A percentile compares a stretch with the other conserved stretches of the same genome.
phyloP scores from a whole-genome alignment of 495 filamentous ascomycete species.

The Aspergillus nanangensis region DNA sequence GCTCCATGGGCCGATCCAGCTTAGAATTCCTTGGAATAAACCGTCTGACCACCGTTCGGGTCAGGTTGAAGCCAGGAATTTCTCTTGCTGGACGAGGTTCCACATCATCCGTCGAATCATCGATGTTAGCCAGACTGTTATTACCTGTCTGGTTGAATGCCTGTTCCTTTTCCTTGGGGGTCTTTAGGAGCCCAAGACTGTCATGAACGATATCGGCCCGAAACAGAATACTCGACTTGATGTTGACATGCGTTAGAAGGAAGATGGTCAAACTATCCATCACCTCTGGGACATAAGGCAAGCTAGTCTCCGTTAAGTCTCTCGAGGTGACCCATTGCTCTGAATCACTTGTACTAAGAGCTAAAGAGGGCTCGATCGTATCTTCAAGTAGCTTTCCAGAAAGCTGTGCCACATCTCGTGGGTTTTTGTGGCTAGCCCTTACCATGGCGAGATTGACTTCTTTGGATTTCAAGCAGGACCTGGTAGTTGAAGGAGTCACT shows the following conservation, averaged over 20 bases:
- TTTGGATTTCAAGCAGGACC: too few relatives aligned
- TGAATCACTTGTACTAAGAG: conserved; percentile 6
- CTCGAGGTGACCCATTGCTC: conserved; percentile 31
- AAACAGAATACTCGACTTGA: conserved; percentile 78
- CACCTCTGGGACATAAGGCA: conserved; percentile 49
- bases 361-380: conserved; percentile 17
- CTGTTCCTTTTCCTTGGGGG: conserved; percentile 20
- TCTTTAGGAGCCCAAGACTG: conserved; percentile 33
- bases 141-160: conserved; percentile 7
- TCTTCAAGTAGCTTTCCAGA: conserved; percentile 27
- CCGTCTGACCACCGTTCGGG: conserved; percentile 62
- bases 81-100: conserved; percentile 24
- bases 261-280: conserved; percentile 66
- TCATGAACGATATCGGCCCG: conserved; percentile 78
- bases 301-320: conserved; percentile 22
- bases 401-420: conserved; percentile 20
- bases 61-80: conserved; percentile 49
- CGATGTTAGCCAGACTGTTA: background rate
- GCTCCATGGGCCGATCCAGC: conserved; percentile 66
- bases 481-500: too few relatives aligned
- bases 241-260: conserved; percentile 78
- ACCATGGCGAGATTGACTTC: background rate
- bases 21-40: conserved; percentile 78
- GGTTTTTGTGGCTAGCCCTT: conserved; percentile 5
- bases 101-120: conserved; percentile 2